Evolutionary conservation across 805 yeast species (phyloP).

Genomic region (Sugiyamaella valdiviana): DNA sequence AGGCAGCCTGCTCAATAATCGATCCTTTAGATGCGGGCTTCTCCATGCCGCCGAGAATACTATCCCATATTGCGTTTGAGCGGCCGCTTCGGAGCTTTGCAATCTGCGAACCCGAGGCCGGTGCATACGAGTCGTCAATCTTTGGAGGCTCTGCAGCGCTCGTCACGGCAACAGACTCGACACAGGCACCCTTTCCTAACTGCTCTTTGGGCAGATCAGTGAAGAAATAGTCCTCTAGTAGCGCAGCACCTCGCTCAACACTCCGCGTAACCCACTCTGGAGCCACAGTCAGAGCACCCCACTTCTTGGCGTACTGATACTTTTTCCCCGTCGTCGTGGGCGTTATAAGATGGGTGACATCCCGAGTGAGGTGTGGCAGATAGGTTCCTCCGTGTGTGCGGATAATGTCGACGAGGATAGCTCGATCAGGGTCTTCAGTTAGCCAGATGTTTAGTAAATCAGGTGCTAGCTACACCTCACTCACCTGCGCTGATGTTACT

Average conservation of each 20-base stretch:
- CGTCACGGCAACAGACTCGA: slow-evolving; percentile 2
- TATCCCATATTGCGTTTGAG: slow-evolving; percentile 11
- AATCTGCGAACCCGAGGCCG: background rate
- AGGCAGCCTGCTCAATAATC: background rate
- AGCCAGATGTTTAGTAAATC: too few relatives aligned
- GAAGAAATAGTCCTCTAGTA: slow-evolving; percentile 35
- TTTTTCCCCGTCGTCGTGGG: slow-evolving; percentile 30
- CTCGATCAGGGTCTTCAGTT: slow-evolving; percentile 20
- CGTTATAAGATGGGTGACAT: slow-evolving; percentile 29
- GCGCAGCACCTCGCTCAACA: slow-evolving; percentile 35
- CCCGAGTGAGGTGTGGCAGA: slow-evolving; percentile 24
- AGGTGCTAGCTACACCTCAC: too few relatives aligned
- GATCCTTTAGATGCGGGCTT: background rate
- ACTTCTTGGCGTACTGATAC: slow-evolving; percentile 34
- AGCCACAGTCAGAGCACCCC: slow-evolving; percentile 38
- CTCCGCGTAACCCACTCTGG: slow-evolving; percentile 43
- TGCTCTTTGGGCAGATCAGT: slow-evolving; percentile 24
- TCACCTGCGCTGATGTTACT: slow-evolving; percentile 30
- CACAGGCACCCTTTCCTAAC: slow-evolving; percentile 33
- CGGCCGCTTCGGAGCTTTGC: background rate
- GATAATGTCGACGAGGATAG: slow-evolving; percentile 24
- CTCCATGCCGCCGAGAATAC: slow-evolving; percentile 7
- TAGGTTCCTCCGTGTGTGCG: slow-evolving; percentile 32
- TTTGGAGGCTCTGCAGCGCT: slow-evolving; percentile 26
- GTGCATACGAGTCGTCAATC: background rate